Conservation (phyloP, 2,329 filamentous ascomycete species). For the Aspergillus brasiliensis region DNA sequence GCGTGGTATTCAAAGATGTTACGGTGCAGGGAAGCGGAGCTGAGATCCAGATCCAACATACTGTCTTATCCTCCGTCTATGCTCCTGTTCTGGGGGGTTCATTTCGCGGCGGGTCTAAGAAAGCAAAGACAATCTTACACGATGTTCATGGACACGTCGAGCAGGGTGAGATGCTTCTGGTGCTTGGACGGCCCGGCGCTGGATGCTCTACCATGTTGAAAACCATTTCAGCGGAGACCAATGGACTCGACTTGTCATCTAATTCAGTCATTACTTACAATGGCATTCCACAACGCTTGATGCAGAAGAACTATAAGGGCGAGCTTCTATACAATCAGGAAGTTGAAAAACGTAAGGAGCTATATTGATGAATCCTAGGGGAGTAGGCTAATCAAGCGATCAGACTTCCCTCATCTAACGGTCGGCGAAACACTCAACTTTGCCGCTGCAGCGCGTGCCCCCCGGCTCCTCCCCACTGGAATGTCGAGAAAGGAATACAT, state of each 20-base stretch:
- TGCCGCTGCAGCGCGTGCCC: conserved; percentile 56
- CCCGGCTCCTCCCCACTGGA: conserved; percentile 42
- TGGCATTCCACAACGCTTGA: conserved; percentile 63
- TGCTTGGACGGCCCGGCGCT: conserved; percentile 43
- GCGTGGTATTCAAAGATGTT: conserved; percentile 66
- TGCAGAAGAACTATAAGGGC: conserved; percentile 62
- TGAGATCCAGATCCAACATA: conserved; percentile 69
- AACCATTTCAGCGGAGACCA: conserved; percentile 77
- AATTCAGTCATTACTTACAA: conserved; percentile 80
- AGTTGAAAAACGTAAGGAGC: conserved; percentile 40
- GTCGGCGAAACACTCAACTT: conserved; percentile 60
- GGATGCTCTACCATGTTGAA: conserved; percentile 81
- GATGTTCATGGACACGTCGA: conserved; percentile 57
- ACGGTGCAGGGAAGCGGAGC: conserved; percentile 68
- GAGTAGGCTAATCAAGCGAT: background rate
- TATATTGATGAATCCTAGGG: background rate
- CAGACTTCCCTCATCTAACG: conserved; percentile 58
- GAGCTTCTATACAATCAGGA: conserved; percentile 45
- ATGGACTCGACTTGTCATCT: conserved; percentile 72
- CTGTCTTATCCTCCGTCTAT: conserved; percentile 61
- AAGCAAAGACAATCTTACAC: conserved; percentile 58
- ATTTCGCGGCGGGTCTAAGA: conserved; percentile 41
- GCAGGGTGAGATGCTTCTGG: conserved; percentile 49
- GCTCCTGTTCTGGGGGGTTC: conserved; percentile 60
- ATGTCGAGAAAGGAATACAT: conserved; percentile 38